Evolutionary conservation across 1,284 basidiomycete genomes (phyloP).

Genomic region (Caloboletus inedulis): DNA sequence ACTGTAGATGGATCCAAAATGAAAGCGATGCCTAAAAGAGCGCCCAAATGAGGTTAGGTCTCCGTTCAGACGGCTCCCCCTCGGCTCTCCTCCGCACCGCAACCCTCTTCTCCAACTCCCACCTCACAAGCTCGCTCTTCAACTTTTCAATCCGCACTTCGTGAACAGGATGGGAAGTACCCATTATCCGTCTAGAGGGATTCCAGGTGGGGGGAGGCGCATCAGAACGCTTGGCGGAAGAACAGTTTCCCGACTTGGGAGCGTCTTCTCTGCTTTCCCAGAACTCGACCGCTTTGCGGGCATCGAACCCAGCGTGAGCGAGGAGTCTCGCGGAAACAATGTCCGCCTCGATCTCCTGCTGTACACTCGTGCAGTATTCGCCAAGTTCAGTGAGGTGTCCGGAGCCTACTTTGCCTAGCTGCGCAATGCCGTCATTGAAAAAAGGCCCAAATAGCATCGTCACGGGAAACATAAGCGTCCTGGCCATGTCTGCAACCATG

Average conservation of each 20-base stretch:
- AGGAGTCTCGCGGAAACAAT: slow-evolving; percentile 84
- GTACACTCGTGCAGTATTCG: slow-evolving; percentile 67
- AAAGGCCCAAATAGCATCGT: slow-evolving; percentile 90
- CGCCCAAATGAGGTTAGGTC: slow-evolving; percentile 9
- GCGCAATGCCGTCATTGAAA: slow-evolving; percentile 84
- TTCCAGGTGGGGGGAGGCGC: slow-evolving; percentile 12
- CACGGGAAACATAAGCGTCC: slow-evolving; percentile 79
- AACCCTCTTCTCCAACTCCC: slow-evolving; percentile 45
- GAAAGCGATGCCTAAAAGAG: slow-evolving; percentile 13
- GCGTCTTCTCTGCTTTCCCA: slow-evolving; percentile 56
- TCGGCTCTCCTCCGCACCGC: slow-evolving; percentile 19
- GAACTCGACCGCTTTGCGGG: slow-evolving; percentile 67
- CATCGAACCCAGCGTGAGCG: slow-evolving; percentile 83
- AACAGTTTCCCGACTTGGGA: slow-evolving; percentile 38
- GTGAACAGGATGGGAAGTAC: slow-evolving; percentile 52
- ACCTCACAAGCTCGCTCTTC: slow-evolving; percentile 51
- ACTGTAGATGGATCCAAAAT: slow-evolving; percentile 1
- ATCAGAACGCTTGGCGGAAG: slow-evolving; percentile 26
- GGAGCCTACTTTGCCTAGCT: slow-evolving; percentile 71
- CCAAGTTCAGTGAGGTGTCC: slow-evolving; percentile 70
- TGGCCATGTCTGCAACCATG: slow-evolving; percentile 68
- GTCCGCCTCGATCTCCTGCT: slow-evolving; percentile 86
- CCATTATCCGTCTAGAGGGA: slow-evolving; percentile 31
- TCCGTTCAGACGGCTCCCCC: slow-evolving; percentile 19
- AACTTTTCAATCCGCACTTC: slow-evolving; percentile 49